A percentile compares a stretch with the other conserved stretches of the same genome.
phyloP scores from a whole-genome alignment of 345 rosid species.

The Hevea brasiliensis region DNA sequence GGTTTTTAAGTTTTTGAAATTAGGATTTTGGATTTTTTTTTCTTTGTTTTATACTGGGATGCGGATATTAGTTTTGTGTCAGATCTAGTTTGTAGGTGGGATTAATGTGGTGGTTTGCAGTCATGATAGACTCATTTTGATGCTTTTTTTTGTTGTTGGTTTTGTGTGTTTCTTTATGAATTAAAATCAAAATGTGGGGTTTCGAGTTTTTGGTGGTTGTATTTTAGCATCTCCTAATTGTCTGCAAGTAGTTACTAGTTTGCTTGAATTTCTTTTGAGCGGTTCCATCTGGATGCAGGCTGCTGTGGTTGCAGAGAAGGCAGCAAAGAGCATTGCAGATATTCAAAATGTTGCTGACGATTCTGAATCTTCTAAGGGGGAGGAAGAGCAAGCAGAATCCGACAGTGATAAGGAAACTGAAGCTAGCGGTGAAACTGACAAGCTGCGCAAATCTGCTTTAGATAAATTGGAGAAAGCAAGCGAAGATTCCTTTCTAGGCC shows the following conservation, averaged over 20 bases:
- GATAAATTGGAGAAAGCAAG: conserved; percentile 80
- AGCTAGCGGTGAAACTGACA: conserved; percentile 55
- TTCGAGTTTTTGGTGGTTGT: background rate
- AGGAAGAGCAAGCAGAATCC: conserved; percentile 45
- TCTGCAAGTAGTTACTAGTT: background rate
- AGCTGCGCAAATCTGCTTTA: conserved; percentile 66
- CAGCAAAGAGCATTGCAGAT: conserved; percentile 81
- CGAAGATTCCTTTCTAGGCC: conserved; percentile 79
- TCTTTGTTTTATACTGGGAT: background rate
- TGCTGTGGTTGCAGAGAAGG: conserved; percentile 75
- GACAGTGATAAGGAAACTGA: conserved; percentile 56
- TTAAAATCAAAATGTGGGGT: background rate
- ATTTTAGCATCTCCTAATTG: background rate
- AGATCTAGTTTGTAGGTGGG: conserved; percentile 15
- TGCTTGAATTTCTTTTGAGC: conserved; percentile 1
- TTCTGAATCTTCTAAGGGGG: conserved; percentile 60
- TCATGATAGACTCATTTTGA: background rate
- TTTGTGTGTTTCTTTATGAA: background rate
- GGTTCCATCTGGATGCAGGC: conserved; percentile 55
- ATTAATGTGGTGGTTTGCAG: too few relatives aligned
- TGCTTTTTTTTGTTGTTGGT: background rate
- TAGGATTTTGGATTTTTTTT: background rate
- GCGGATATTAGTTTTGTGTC: background rate
- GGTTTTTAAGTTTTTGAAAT: too few relatives aligned
- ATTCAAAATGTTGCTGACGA: conserved; percentile 49